Evolutionary conservation across 768 basidiomycete species (phyloP).

Genomic region (Xanthoconium stramineum): DNA sequence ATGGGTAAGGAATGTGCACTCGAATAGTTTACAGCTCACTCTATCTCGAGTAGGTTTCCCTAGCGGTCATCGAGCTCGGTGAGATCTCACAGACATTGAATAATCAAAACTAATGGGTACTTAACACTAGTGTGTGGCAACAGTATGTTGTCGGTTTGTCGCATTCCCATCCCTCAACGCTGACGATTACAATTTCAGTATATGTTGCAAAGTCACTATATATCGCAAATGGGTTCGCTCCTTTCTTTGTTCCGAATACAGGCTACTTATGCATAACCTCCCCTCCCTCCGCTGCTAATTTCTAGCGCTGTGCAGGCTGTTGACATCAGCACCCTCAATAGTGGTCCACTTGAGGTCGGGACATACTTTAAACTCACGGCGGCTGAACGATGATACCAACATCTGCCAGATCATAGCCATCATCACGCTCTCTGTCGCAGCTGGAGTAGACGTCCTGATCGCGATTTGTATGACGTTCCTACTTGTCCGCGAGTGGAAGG

Average conservation of each 20-base stretch:
- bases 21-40: neutral
- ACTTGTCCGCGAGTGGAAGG: neutral
- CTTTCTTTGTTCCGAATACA: neutral
- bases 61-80: neutral
- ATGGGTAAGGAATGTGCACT: neutral
- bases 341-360: neutral
- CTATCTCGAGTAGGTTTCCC: neutral
- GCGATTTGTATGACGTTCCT: constrained; percentile 11
- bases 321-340: neutral
- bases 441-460: constrained; percentile 11
- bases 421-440: neutral
- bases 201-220: neutral
- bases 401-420: neutral
- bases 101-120: neutral
- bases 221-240: neutral
- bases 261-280: neutral
- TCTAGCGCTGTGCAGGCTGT: neutral
- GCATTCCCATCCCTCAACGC: too few species aligned
- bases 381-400: neutral
- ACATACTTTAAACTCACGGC: neutral
- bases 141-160: neutral
- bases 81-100: neutral
- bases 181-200: neutral
- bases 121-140: neutral
- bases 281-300: too few species aligned